A percentile compares a stretch with the other conserved stretches of the same genome.
phyloP scores from a whole-genome alignment of 768 basidiomycete species.

The Tricholoma bakamatsutake region DNA sequence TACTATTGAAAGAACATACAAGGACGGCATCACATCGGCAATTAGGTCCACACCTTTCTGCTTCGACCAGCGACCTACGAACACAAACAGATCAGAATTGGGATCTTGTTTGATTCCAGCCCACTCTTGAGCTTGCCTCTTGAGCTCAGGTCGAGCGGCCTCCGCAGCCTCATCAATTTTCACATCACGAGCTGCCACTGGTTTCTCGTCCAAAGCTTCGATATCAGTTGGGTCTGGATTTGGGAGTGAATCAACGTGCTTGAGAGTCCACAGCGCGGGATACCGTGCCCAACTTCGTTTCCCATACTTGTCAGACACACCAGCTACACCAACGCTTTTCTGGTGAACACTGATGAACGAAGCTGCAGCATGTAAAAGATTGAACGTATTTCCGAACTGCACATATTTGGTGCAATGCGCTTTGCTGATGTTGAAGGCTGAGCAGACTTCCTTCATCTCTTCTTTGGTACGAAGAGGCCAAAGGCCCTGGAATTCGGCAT shows the following conservation, averaged over 20 bases:
- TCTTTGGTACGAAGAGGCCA: constrained; percentile 97
- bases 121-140: constrained; percentile 94
- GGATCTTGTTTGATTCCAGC: constrained; percentile 90
- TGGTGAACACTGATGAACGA: constrained; percentile 91
- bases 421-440: constrained; percentile 96
- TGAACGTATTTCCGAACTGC: constrained; percentile 97
- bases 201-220: constrained; percentile 81
- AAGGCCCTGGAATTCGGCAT: constrained; percentile 95
- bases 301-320: constrained; percentile 97
- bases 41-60: constrained; percentile 98
- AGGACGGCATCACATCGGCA: constrained; percentile 87
- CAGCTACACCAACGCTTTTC: constrained; percentile 89
- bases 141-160: constrained; percentile 84
- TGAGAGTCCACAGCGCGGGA: constrained; percentile 92
- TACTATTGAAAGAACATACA: constrained; percentile 43
- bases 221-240: constrained; percentile 96
- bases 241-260: constrained; percentile 91
- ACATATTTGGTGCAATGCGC: constrained; percentile 96
- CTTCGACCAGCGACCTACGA: constrained; percentile 97
- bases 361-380: constrained; percentile 88
- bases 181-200: constrained; percentile 64
- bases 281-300: constrained; percentile 97
- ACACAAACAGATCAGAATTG: constrained; percentile 86
- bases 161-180: constrained; percentile 77
- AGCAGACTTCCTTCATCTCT: constrained; percentile 98